These are phyloP conservation scores for Kodamaea hsintzibuensis DNA, from an alignment of 805 yeast genomes.

Conservation along the genomic window DNA sequence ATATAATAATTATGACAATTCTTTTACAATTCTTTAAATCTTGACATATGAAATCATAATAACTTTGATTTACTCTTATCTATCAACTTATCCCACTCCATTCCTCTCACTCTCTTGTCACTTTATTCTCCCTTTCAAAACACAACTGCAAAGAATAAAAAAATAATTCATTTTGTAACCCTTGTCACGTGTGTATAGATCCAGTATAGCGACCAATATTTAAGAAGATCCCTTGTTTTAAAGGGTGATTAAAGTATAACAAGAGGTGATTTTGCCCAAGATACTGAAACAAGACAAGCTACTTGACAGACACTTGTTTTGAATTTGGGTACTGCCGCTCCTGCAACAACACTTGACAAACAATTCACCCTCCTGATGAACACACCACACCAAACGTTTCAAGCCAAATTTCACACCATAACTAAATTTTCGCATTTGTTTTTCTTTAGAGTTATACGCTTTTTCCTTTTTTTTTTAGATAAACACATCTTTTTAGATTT, in stretches of 20 bases:
- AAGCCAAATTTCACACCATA: background rate
- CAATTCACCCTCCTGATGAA: background rate
- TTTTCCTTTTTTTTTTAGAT: constrained; percentile 1
- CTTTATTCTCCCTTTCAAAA: no score
- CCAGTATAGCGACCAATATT: background rate
- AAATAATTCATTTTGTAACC: background rate
- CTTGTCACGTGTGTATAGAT: background rate
- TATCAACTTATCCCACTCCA: no score
- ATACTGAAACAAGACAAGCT: background rate
- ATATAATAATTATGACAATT: no score
- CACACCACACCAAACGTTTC: background rate
- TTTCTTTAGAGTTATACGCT: constrained; percentile 1
- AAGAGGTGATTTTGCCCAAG: background rate
- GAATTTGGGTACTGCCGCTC: background rate
- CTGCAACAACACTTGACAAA: background rate
- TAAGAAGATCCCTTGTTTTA: background rate
- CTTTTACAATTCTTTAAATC: no score
- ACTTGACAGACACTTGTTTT: background rate
- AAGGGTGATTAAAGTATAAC: background rate
- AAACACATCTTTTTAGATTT: constrained; percentile 1
- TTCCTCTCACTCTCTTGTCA: no score
- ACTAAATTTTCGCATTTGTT: constrained; percentile 1
- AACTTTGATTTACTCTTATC: no score
- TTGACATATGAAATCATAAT: no score
- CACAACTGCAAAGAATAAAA: background rate